Conservation (phyloP, 176 grass and related monocot genomes). For the Musa schizocarpa region DNA sequence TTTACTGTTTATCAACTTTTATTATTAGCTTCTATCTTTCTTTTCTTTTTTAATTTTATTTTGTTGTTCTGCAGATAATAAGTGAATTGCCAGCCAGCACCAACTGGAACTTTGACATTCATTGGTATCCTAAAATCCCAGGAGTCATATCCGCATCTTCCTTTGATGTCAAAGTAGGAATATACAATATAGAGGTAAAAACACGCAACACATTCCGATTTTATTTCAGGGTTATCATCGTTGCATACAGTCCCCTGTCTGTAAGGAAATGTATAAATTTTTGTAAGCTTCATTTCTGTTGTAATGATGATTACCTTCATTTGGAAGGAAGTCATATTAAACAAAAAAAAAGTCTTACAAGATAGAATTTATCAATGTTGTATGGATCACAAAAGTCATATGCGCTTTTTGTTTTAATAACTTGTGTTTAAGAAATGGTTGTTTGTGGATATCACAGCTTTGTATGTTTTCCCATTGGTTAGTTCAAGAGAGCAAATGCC, state of each 20-base stretch:
- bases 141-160: slow-evolving; percentile 90
- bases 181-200: slow-evolving; percentile 89
- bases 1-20: background rate
- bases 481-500: background rate
- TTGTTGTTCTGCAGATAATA: slow-evolving; percentile 47
- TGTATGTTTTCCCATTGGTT: background rate
- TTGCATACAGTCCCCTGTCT: background rate
- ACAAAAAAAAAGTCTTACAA: background rate
- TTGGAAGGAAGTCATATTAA: background rate
- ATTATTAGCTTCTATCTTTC: background rate
- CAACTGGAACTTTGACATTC: slow-evolving; percentile 91
- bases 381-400: background rate
- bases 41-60: slow-evolving; percentile 11
- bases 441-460: background rate
- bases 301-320: background rate
- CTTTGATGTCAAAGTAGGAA: slow-evolving; percentile 83
- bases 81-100: slow-evolving; percentile 81
- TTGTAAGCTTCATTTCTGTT: no score
- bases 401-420: background rate
- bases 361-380: background rate
- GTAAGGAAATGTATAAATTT: background rate
- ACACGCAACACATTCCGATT: background rate
- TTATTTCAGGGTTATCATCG: background rate
- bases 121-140: slow-evolving; percentile 94
- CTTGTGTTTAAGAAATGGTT: background rate